A percentile compares a stretch with the other conserved stretches of the same genome.
phyloP scores from a whole-genome alignment of 148 eudicot genomes.

The Oxyria digyna region DNA sequence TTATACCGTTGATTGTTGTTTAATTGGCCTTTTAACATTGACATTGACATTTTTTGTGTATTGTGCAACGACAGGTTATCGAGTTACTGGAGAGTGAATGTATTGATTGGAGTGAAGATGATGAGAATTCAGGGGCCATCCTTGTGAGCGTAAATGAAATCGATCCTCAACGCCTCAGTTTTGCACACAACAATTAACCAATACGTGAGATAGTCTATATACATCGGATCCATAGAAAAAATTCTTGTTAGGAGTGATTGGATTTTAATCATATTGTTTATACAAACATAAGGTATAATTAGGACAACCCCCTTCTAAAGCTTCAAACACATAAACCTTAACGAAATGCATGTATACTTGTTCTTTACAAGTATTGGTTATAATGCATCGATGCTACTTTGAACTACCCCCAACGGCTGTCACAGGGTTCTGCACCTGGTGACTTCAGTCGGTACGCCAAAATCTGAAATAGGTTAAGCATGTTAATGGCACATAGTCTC shows the following conservation, averaged over 20 bases:
- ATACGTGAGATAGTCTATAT: too few relatives aligned
- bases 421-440: not conserved
- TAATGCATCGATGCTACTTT: not conserved
- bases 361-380: not conserved
- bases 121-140: conserved; percentile 14
- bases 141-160: conserved; percentile 21
- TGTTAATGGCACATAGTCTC: not conserved
- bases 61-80: conserved; percentile 16
- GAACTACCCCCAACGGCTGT: not conserved
- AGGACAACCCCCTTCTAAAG: not conserved
- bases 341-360: not conserved
- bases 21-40: too few relatives aligned
- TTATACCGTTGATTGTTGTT: too few relatives aligned
- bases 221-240: too few relatives aligned
- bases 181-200: not conserved
- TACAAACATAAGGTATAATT: not conserved
- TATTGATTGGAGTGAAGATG: conserved; percentile 28
- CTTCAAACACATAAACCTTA: not conserved
- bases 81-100: conserved; percentile 27
- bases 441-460: conserved; percentile 32
- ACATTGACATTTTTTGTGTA: too few relatives aligned
- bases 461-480: conserved; percentile 20
- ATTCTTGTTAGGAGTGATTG: too few relatives aligned
- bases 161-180: conserved; percentile 21
- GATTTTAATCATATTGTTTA: too few relatives aligned